Evolutionary conservation across 139 green algal genomes (phyloP), one percentile per base, ranked within the genome.

Genomic region (Chlorella sp.): DNA sequence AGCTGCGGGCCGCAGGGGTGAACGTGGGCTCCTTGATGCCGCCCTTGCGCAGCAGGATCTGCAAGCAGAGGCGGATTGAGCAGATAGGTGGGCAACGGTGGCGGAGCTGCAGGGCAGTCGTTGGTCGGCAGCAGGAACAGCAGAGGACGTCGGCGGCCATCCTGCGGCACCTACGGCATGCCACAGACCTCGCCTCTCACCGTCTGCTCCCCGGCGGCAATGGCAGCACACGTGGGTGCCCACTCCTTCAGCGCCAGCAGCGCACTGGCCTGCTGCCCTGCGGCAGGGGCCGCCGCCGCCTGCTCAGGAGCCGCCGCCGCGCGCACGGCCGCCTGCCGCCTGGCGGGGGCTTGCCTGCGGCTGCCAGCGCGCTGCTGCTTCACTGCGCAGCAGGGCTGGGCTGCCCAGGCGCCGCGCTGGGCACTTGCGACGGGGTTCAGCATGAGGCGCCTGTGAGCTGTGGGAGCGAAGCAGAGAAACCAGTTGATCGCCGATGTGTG

Each of bases 31-130:
- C 93, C 69, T 83, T 86, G 32, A 96, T 95, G 71, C 93, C 93
- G 20, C 93, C 93, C 82, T 96, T 96, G 38, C 93, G 90, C 28
- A 96, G 87, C 44, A 96, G 82, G 21, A 96, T 82, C 92, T 95
- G 86, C 17, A 11, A 26, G 62, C 15, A 7, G 74, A 4, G 6
- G 12, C 15, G 7, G 7, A 17, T 28, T 11, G n/a, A 44, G 13
- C 15, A 44, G 17, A 47, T 44, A 55, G 44, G 44, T 7, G 11
- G 11, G 44, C 67, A 47, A 9, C 69, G 9, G 16, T 30, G 18
- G 23, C 30, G 21, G 34, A 25, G 2, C 20, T 23, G 36, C 32
- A 13, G 34, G 36, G 18, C 36, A 30, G 38, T 32, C 17, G 5
- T 15, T 4, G n/a, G 23, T 4, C 17, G 13, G 44, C 21, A 75